Evolutionary conservation across 768 basidiomycete species (phyloP).

Genomic region (Psilocybe tampanensis): DNA sequence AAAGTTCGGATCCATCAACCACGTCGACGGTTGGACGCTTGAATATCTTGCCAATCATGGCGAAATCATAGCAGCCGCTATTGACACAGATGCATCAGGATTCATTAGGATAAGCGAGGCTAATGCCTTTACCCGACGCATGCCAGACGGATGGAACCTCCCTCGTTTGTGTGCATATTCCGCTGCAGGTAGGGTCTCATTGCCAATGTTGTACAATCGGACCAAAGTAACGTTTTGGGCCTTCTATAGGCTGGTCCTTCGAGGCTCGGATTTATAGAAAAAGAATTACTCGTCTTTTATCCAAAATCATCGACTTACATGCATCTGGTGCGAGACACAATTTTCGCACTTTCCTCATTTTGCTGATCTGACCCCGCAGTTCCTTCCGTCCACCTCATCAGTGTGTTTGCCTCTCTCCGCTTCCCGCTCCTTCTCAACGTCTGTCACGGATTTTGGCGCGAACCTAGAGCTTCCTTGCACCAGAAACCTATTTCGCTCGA

Average conservation of each 20-base stretch:
- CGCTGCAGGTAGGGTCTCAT: conserved; percentile 20
- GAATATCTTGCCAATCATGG: conserved; percentile 16
- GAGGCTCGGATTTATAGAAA: conserved; percentile 23
- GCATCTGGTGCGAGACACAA: conserved; percentile 8
- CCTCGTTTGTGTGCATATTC: conserved; percentile 25
- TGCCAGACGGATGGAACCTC: conserved; percentile 22
- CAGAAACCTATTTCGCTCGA: not conserved
- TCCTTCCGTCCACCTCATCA: not conserved
- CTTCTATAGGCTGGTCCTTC: conserved; percentile 20
- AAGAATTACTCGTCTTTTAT: conserved; percentile 17
- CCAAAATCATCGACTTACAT: conserved; percentile 18
- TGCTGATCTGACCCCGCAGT: not conserved
- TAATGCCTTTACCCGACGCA: conserved; percentile 18
- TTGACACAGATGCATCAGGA: conserved; percentile 23
- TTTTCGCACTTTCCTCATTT: not conserved
- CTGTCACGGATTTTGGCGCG: conserved; percentile 1
- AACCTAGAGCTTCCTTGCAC: not conserved
- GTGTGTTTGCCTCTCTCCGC: not conserved
- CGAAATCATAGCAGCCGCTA: conserved; percentile 13
- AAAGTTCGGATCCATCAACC: conserved; percentile 6
- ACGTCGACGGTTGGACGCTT: conserved; percentile 22
- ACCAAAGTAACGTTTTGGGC: not conserved
- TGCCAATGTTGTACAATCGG: no score
- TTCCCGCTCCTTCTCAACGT: not conserved
- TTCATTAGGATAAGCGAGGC: conserved; percentile 26